These are phyloP conservation scores for Aspergillus chevalieri DNA, from an alignment of 2,329 filamentous ascomycete species.

Conservation along the genomic window DNA sequence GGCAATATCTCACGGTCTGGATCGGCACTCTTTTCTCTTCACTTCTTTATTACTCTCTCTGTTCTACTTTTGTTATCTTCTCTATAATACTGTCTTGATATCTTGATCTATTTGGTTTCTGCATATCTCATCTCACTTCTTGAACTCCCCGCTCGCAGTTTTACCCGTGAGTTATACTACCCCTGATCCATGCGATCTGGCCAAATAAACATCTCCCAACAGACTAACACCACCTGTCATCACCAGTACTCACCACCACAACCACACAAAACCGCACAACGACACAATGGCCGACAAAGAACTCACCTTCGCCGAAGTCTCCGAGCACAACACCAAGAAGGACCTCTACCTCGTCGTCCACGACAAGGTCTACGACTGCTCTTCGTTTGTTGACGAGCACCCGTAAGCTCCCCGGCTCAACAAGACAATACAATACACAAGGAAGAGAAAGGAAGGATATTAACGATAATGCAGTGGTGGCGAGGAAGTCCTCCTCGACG, in stretches of 20 bases:
- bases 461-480: conserved; percentile 67
- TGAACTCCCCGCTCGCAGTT: too few species aligned
- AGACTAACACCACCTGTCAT: neutral
- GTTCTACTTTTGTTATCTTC: neutral
- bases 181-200: conserved; percentile 1
- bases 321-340: conserved; percentile 83
- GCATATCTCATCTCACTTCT: too few species aligned
- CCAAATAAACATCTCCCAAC: conserved; percentile 3
- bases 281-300: conserved; percentile 52
- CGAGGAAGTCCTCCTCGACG: conserved; percentile 95
- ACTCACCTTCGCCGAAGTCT: conserved; percentile 74
- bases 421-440: neutral
- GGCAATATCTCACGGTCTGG: conserved; percentile 1
- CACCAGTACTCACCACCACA: neutral
- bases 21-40: conserved; percentile 4
- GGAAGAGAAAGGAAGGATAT: neutral
- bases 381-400: conserved; percentile 93
- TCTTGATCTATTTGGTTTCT: conserved; percentile 1
- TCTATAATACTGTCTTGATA: neutral
- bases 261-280: conserved; percentile 5
- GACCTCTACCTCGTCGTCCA: conserved; percentile 87
- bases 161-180: too few species aligned
- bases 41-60: conserved; percentile 4
- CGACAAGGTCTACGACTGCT: conserved; percentile 90
- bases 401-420: conserved; percentile 53